Percentiles rank a stretch among this genome's conserved stretches.
Conservation (phyloP, 352 stramenopile genomes). For the Lagenidium giganteum region DNA sequence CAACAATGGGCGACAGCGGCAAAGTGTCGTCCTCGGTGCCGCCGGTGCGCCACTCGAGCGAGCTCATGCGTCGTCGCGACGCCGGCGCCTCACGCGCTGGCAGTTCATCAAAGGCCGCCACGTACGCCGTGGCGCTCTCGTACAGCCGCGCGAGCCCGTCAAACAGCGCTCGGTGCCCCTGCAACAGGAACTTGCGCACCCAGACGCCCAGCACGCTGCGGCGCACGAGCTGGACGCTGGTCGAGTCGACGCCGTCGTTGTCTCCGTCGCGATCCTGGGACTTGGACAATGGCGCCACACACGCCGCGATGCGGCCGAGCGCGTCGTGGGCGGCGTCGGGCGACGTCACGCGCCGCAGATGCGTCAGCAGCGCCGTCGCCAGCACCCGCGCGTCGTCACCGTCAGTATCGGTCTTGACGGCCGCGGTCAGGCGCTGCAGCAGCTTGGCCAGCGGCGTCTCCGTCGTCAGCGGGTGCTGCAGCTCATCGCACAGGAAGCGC, state of each 20-base stretch:
- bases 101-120: slow-evolving; percentile 33
- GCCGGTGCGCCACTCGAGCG: slow-evolving; percentile 15
- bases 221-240: slow-evolving; percentile 40
- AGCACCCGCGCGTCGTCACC: slow-evolving; percentile 43
- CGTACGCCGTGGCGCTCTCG: slow-evolving; percentile 54
- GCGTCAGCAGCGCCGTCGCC: slow-evolving; percentile 35
- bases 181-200: slow-evolving; percentile 61
- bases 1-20: slow-evolving; percentile 17
- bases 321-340: slow-evolving; percentile 59
- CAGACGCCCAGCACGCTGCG: slow-evolving; percentile 63
- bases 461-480: slow-evolving; percentile 32
- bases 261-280: slow-evolving; percentile 7
- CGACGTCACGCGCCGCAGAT: slow-evolving; percentile 50
- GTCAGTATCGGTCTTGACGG: slow-evolving; percentile 23
- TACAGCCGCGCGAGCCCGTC: slow-evolving; percentile 65
- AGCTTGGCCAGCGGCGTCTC: slow-evolving; percentile 35
- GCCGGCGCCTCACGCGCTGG: slow-evolving; percentile 3
- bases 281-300: slow-evolving; percentile 33
- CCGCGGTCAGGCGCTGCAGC: slow-evolving; percentile 30
- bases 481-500: slow-evolving; percentile 47
- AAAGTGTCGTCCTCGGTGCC: slow-evolving; percentile 15
- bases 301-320: slow-evolving; percentile 62
- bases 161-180: slow-evolving; percentile 52
- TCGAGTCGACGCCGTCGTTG: slow-evolving; percentile 24
- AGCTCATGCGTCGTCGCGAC: slow-evolving; percentile 1